Conservation (phyloP, 495 filamentous ascomycete genomes). For the Lentithecium fluviatile region DNA sequence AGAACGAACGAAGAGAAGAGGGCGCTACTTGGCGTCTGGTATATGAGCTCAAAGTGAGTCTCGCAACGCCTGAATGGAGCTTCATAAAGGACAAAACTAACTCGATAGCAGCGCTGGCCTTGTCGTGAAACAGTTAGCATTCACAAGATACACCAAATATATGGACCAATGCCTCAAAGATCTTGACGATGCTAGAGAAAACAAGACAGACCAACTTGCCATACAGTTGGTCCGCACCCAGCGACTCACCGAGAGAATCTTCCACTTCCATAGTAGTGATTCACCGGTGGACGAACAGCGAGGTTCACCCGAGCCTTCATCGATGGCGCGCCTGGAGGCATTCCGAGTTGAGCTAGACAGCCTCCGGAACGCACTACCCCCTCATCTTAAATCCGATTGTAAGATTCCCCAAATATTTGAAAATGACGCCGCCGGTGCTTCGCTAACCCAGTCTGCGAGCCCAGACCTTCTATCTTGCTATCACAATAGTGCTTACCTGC, state of each 20-base stretch:
- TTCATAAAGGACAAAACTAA: slow-evolving; percentile 21
- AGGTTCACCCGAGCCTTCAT: slow-evolving; percentile 8
- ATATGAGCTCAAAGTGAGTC: slow-evolving; percentile 22
- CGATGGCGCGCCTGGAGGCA: slow-evolving; percentile 15
- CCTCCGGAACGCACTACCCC: slow-evolving; percentile 15
- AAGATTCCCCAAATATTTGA: slow-evolving; percentile 17
- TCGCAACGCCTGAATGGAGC: slow-evolving; percentile 18
- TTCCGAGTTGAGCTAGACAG: slow-evolving; percentile 19
- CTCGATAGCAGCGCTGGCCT: slow-evolving; percentile 15
- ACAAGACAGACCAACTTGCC: slow-evolving; percentile 19
- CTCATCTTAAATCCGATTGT: slow-evolving; percentile 17
- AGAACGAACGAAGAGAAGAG: slow-evolving; percentile 22
- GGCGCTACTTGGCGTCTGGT: slow-evolving; percentile 20
- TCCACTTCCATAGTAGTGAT: slow-evolving; percentile 19
- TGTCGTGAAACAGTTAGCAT: slow-evolving; percentile 20
- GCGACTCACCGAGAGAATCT: slow-evolving; percentile 15
- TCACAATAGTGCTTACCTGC: slow-evolving; percentile 16
- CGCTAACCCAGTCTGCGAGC: slow-evolving; percentile 12
- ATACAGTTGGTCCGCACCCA: slow-evolving; percentile 18
- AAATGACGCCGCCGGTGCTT: slow-evolving; percentile 16
- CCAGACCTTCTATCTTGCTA: slow-evolving; percentile 20
- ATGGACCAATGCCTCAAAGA: slow-evolving; percentile 20
- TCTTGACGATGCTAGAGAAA: slow-evolving; percentile 20
- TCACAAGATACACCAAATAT: slow-evolving; percentile 20
- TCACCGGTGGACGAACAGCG: slow-evolving; percentile 16